These are phyloP conservation scores for Lobosporangium transversale DNA, from an alignment of 192 early-diverging fungal species.

Conservation along the genomic window DNA sequence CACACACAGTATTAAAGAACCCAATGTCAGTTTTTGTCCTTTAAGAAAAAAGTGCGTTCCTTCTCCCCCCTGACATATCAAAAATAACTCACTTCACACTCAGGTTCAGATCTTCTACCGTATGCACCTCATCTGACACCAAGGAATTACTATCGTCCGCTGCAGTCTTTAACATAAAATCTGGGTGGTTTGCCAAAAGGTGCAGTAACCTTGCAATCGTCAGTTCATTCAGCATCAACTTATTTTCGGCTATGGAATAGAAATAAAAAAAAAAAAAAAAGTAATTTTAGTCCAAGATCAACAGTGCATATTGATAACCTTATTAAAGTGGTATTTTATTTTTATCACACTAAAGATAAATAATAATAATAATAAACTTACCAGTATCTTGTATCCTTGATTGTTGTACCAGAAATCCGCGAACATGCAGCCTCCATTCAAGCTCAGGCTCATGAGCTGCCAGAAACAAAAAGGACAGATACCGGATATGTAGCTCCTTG, in stretches of 20 bases:
- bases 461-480: slow-evolving; percentile 75
- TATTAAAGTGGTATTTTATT: too few relatives aligned
- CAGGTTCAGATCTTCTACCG: slow-evolving; percentile 34
- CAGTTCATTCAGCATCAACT: slow-evolving; percentile 64
- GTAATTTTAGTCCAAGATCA: slow-evolving; percentile 13
- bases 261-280: background rate
- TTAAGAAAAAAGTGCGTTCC: too few relatives aligned
- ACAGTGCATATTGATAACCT: too few relatives aligned
- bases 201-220: slow-evolving; percentile 73
- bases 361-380: slow-evolving; percentile 22
- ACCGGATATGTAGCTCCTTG: slow-evolving; percentile 73
- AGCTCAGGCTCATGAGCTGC: slow-evolving; percentile 89
- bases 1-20: too few relatives aligned
- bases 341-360: too few relatives aligned
- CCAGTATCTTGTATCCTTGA: slow-evolving; percentile 33
- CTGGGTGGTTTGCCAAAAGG: slow-evolving; percentile 86
- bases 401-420: slow-evolving; percentile 55
- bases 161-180: slow-evolving; percentile 64
- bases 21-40: too few relatives aligned
- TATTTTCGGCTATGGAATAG: slow-evolving; percentile 23
- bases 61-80: too few relatives aligned
- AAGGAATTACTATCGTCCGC: slow-evolving; percentile 32
- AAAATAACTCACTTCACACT: slow-evolving; percentile 16
- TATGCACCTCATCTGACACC: slow-evolving; percentile 8
- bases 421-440: slow-evolving; percentile 70